Evolutionary conservation across 352 stramenopile species (phyloP).

Genomic region (Phytophthora pseudosyringae): DNA sequence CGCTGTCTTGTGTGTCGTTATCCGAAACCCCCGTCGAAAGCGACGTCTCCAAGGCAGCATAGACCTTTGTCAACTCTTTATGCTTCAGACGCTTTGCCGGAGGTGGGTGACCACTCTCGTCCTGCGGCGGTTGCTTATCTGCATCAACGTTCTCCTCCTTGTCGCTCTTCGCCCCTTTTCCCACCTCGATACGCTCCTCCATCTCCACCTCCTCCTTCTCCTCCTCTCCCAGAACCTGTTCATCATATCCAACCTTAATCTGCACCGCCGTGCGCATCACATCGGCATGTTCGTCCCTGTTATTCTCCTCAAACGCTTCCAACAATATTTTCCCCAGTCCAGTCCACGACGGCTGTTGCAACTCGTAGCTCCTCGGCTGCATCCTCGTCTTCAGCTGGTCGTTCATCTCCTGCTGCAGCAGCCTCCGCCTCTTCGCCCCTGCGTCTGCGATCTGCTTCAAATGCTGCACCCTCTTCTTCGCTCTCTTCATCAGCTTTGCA

Average conservation of each 20-base stretch:
- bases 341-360: constrained; percentile 57
- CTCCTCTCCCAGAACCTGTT: constrained; percentile 2
- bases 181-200: not conserved
- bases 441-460: constrained; percentile 23
- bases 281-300: constrained; percentile 31
- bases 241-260: constrained; percentile 35
- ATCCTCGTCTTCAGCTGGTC: constrained; percentile 22
- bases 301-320: constrained; percentile 67
- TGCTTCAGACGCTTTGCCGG: constrained; percentile 25
- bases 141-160: not conserved
- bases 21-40: constrained; percentile 32
- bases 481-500: constrained; percentile 14
- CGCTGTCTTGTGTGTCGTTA: constrained; percentile 57
- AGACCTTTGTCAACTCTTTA: constrained; percentile 9
- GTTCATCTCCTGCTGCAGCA: constrained; percentile 28
- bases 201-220: constrained; percentile 7
- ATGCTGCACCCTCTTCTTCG: constrained; percentile 32
- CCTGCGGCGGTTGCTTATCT: not conserved
- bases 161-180: not conserved
- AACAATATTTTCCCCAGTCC: constrained; percentile 65
- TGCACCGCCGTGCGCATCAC: constrained; percentile 29
- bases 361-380: constrained; percentile 40
- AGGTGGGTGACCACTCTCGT: constrained; percentile 9
- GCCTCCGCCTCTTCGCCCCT: constrained; percentile 40
- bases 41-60: constrained; percentile 18